Conservation (phyloP, 495 filamentous ascomycete genomes). For the Letharia lupina region DNA sequence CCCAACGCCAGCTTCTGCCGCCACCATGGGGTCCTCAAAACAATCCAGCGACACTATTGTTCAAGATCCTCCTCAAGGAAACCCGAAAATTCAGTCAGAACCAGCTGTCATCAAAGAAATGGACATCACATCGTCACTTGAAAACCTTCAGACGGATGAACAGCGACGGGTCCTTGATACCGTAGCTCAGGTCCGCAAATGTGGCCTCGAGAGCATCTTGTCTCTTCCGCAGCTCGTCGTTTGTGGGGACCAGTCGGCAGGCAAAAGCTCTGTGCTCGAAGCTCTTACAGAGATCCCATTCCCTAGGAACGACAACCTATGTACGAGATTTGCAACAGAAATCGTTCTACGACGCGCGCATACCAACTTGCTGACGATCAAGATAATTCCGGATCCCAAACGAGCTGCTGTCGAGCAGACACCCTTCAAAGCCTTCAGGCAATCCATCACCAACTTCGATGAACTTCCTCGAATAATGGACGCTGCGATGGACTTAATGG, state of each 20-base stretch:
- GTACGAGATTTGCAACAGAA: slow-evolving; percentile 63
- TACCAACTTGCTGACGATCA: slow-evolving; percentile 25
- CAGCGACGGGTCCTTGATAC: slow-evolving; percentile 31
- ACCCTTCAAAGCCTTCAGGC: slow-evolving; percentile 16
- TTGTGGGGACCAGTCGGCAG: slow-evolving; percentile 63
- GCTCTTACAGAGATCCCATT: slow-evolving; percentile 64
- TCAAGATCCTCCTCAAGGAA: background rate
- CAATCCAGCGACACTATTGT: background rate
- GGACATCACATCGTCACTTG: slow-evolving; percentile 10
- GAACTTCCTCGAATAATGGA: slow-evolving; percentile 39
- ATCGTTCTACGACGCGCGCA: slow-evolving; percentile 41
- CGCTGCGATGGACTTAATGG: slow-evolving; percentile 44
- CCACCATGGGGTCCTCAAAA: background rate
- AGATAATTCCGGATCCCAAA: slow-evolving; percentile 23
- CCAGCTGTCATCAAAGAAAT: slow-evolving; percentile 7
- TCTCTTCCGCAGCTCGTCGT: slow-evolving; percentile 62
- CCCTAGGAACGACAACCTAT: slow-evolving; percentile 53
- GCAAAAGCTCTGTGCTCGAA: slow-evolving; percentile 69
- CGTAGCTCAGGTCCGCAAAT: slow-evolving; percentile 30
- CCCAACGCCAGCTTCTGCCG: background rate
- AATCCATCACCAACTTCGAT: slow-evolving; percentile 22
- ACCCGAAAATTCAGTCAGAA: background rate
- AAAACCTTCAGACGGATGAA: slow-evolving; percentile 23
- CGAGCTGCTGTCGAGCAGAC: slow-evolving; percentile 14
- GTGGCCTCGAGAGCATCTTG: slow-evolving; percentile 25